Evolutionary conservation across 495 filamentous ascomycete species (phyloP), one percentile per base, ranked within the genome.

Genomic region (Tuber melanosporum): DNA sequence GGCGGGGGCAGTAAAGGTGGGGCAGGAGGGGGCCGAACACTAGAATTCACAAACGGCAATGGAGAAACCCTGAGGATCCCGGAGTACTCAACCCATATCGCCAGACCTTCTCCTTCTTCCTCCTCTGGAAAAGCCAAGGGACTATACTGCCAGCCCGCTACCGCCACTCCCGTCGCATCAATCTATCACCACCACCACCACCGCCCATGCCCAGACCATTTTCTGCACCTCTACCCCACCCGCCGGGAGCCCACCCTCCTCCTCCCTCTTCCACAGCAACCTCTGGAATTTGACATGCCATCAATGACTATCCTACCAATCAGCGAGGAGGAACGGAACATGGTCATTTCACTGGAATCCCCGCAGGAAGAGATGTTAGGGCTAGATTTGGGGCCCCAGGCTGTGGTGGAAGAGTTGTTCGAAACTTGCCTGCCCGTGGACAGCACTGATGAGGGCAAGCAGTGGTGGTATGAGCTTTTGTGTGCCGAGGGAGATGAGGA

Each of bases 391-490:
- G 52, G 76, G 73, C 20, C 26, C 26, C 75, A 76, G n/a, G 74
- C 80, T 19, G 74, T 78, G 22, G 52, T 76, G 4, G 80, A 82
- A 20, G 80, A 82, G 66, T 77, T 82, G 42, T 42, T 82, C 32
- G 80, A 79, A 22, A 73, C 70, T 36, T 76, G 74, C 32, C 44
- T 79, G 19, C 80, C 79, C 20, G 47, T 41, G 9, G 77, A 82
- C 45, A 76, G 72, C 15, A 73, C 80, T 12, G 70, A 73, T 12
- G 76, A 82, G 12, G 80, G 81, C 57, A 74, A 74, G 12, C 80
- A 82, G 46, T 73, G 80, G 44, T 82, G 80, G 80, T 79, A 82
- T 72, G 80, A 82, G 36, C 81, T 82, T 45, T 57, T 82, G 20
- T 73, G 73, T 66, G 75, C 71, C 14, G 75, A 77, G 49, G 80